Evolutionary conservation across 75 land plant species (phyloP).

Genomic region (Pinus taeda): DNA sequence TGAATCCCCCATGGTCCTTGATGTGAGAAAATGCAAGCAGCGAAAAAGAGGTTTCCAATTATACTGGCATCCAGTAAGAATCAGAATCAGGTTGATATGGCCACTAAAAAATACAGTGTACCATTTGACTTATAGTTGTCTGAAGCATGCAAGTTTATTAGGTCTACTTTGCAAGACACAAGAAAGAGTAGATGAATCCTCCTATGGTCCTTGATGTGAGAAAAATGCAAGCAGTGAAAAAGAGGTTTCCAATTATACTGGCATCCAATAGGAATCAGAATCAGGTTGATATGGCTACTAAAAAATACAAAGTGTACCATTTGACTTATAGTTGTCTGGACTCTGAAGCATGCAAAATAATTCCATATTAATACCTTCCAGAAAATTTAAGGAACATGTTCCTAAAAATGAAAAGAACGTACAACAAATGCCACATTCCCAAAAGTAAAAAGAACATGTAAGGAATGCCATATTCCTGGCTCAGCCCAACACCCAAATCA

Average conservation of each 20-base stretch:
- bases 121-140: not conserved
- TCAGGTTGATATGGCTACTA: too few species aligned
- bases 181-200: not conserved
- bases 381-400: too few species aligned
- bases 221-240: not conserved
- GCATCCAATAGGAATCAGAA: slow-evolving; percentile 1
- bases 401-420: not conserved
- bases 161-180: not conserved
- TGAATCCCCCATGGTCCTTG: not conserved
- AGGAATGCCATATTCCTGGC: not conserved
- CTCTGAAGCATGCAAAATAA: not conserved
- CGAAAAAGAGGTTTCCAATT: not conserved
- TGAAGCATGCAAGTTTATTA: not conserved
- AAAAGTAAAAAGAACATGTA: not conserved
- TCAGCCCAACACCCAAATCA: not conserved
- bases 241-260: not conserved
- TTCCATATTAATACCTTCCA: not conserved
- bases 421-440: not conserved
- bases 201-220: not conserved
- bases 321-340: not conserved
- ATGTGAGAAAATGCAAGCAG: not conserved
- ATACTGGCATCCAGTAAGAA: not conserved
- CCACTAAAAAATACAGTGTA: not conserved
- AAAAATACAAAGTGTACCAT: not conserved
- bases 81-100: not conserved